Evolutionary conservation across 1,284 basidiomycete genomes (phyloP), one percentile per base, ranked within the genome.

Genomic region (Irpex sp.): DNA sequence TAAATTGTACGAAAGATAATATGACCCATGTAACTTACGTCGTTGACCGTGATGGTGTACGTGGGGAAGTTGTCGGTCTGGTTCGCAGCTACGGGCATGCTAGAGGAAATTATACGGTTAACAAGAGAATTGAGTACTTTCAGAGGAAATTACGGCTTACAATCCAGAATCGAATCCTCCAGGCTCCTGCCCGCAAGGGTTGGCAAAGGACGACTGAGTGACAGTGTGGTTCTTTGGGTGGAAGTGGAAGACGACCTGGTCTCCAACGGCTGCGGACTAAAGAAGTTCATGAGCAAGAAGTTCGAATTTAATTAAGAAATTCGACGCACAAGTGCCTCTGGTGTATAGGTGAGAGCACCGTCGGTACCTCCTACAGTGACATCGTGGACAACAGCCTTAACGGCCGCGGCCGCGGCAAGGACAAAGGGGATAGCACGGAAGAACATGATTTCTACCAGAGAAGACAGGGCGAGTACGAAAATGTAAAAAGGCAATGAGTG

Each of bases 201-300:
- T 73, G 59, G 77, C 78, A 68, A 86, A 84, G 38, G 84, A 79
- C n/a, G 82, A 83, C 72, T 86, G 85, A 34, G 82, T 81, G 37
- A 80, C 83, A 2, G 83, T 81, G 73, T 86, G 85, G 75, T 87
- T 86, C 72, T 80, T 78, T 64, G 75, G 74, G 61, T 80, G 72
- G 77, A 85, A 87, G 64, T 81, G 78, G 78, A 86, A 88, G 60
- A 81, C 76, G 60, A 88, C 84, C 71, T 82, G 80, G 72, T 88
- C 86, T 60, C 85, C 86, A 63, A 75, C 70, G 49, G 74, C 64
- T 54, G 84, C 85, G 63, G 70, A 73, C 84, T 85, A 65, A 9
- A 65, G 54, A 65, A 21, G 54, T 61, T 11, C 44, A 48, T 26
- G 57, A 51, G 61, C 64, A 57, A 58, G 4, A 9, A 52, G 21